Conservation (phyloP, 1,284 basidiomycete species). For the Stereum hirsutum region DNA sequence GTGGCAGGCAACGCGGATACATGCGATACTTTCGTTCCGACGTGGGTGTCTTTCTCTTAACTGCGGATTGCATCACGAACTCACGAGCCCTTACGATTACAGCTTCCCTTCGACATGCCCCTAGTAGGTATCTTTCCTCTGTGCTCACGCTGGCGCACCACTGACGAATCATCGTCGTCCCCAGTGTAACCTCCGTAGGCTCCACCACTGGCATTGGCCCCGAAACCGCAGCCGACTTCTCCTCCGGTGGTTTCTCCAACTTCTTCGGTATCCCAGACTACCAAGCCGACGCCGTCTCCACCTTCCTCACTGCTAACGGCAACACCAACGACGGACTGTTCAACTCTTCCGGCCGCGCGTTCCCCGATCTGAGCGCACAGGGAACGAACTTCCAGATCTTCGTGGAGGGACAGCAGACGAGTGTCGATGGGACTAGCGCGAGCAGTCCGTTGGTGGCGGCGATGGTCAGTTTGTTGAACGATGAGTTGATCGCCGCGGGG, state of each 20-base stretch:
- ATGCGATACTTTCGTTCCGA: too few species aligned
- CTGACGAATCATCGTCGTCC: too few species aligned
- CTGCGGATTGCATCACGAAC: too few species aligned
- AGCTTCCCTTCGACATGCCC: too few species aligned
- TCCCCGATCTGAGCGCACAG: conserved; percentile 31
- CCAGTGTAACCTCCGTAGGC: conserved; percentile 53
- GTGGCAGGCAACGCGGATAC: too few species aligned
- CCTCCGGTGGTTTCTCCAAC: conserved; percentile 11
- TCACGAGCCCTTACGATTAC: too few species aligned
- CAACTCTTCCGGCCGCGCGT: conserved; percentile 14
- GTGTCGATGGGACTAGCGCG: conserved; percentile 32
- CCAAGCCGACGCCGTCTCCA: conserved; percentile 25
- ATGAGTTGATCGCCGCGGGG: conserved; percentile 38
- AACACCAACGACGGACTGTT: conserved; percentile 6
- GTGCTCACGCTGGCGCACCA: too few species aligned
- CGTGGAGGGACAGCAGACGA: conserved; percentile 32
- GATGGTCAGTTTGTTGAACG: conserved; percentile 48
- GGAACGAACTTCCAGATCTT: conserved; percentile 50
- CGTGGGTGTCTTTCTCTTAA: too few species aligned
- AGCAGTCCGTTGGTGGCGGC: conserved; percentile 49
- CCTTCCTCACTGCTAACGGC: conserved; percentile 4
- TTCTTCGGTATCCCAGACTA: conserved; percentile 29
- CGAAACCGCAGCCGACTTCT: conserved; percentile 30
- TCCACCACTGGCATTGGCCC: conserved; percentile 41
- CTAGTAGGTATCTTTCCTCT: too few species aligned